phyloP scores from a whole-genome alignment of 2,329 filamentous ascomycete genomes.

The Ascochyta koolunga region DNA sequence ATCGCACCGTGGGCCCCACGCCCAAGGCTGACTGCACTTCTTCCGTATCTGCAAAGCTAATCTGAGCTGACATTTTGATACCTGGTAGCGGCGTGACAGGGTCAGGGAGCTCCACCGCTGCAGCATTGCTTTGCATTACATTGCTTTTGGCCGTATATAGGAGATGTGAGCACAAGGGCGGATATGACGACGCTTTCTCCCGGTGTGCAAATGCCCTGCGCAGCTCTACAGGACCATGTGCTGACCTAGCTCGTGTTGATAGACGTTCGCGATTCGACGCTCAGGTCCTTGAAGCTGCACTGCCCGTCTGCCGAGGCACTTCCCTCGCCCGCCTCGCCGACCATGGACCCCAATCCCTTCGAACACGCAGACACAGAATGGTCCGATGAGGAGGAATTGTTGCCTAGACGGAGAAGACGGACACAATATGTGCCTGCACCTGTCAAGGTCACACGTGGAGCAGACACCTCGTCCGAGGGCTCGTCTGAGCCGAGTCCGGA shows the following conservation, averaged over 20 bases:
- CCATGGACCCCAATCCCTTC: constrained; percentile 37
- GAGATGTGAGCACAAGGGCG: constrained; percentile 18
- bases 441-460: constrained; percentile 30
- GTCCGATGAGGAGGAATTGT: constrained; percentile 47
- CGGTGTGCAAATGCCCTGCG: constrained; percentile 21
- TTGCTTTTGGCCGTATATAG: constrained; percentile 13
- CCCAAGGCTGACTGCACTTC: constrained; percentile 8
- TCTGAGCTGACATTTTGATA: constrained; percentile 12
- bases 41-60: constrained; percentile 3
- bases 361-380: constrained; percentile 42
- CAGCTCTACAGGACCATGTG: constrained; percentile 17
- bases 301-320: constrained; percentile 47
- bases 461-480: constrained; percentile 34
- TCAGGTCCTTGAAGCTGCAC: constrained; percentile 44
- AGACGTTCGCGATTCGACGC: constrained; percentile 47
- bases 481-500: constrained; percentile 32
- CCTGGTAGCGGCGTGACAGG: constrained; percentile 6
- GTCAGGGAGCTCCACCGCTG: constrained; percentile 13
- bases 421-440: constrained; percentile 39
- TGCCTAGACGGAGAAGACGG: constrained; percentile 38
- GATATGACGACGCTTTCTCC: constrained; percentile 38
- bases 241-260: constrained; percentile 29
- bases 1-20: constrained; percentile 15
- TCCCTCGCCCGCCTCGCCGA: constrained; percentile 26
- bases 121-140: constrained; percentile 2